These are phyloP conservation scores for Nyssa sinensis DNA, from an alignment of 148 eudicot genomes.

Conservation along the genomic window DNA sequence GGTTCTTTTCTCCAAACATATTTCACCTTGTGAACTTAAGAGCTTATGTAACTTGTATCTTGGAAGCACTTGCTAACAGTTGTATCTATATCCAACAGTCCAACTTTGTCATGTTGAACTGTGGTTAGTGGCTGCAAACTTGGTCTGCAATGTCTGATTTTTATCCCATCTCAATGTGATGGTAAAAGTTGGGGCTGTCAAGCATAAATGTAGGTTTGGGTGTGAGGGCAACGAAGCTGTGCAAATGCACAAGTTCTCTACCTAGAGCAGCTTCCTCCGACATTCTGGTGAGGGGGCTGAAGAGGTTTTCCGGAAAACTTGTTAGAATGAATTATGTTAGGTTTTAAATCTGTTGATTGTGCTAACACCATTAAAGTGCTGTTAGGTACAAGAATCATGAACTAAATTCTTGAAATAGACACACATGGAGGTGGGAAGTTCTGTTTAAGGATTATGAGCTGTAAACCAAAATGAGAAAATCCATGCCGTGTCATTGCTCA, in stretches of 20 bases:
- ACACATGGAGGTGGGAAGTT: not conserved
- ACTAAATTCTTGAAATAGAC: not conserved
- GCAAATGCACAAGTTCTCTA: too few relatives aligned
- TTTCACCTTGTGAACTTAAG: not conserved
- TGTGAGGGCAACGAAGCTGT: too few relatives aligned
- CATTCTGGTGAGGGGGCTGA: too few relatives aligned
- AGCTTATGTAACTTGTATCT: too few relatives aligned
- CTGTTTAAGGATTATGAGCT: not conserved
- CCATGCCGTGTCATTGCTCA: not conserved
- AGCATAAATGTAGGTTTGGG: too few relatives aligned
- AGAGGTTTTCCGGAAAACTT: not conserved
- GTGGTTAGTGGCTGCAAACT: too few relatives aligned
- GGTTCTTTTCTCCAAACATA: not conserved
- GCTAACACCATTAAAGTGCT: not conserved
- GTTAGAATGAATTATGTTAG: not conserved
- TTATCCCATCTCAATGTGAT: too few relatives aligned
- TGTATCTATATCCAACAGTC: too few relatives aligned
- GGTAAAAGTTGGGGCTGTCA: too few relatives aligned
- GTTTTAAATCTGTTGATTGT: not conserved
- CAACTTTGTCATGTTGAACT: too few relatives aligned
- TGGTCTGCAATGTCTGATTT: too few relatives aligned
- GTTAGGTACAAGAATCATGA: not conserved
- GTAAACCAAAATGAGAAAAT: not conserved
- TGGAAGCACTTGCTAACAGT: not conserved
- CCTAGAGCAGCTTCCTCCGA: too few relatives aligned